Evolutionary conservation across 345 rosid genomes (phyloP).

Genomic region (Eucalyptus tenuipes): DNA sequence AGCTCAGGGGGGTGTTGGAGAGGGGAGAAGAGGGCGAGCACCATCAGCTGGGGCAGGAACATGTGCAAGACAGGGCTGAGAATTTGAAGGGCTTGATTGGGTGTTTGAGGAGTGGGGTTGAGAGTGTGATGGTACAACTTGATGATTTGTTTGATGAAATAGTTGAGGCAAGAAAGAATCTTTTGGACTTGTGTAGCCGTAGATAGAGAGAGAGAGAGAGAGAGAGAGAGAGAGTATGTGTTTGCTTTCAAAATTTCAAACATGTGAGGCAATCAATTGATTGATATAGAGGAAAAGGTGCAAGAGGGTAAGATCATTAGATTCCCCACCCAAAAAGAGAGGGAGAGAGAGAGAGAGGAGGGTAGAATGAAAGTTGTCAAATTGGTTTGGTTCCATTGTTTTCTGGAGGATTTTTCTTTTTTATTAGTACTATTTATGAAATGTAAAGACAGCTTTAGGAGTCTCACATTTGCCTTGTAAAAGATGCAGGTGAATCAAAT

Average conservation of each 20-base stretch:
- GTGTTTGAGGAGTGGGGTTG: slow-evolving; percentile 54
- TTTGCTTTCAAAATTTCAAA: not conserved
- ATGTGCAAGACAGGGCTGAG: slow-evolving; percentile 34
- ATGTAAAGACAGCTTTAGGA: not conserved
- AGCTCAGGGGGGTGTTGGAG: slow-evolving; percentile 46
- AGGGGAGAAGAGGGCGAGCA: slow-evolving; percentile 14
- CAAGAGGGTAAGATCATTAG: not conserved
- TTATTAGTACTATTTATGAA: not conserved
- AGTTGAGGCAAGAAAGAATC: slow-evolving; percentile 76
- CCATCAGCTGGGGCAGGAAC: slow-evolving; percentile 6
- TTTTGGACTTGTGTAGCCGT: slow-evolving; percentile 67
- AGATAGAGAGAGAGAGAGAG: slow-evolving; percentile 21
- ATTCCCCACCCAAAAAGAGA: not conserved
- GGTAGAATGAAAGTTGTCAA: not conserved
- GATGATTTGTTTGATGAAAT: slow-evolving; percentile 93
- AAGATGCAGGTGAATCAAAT: not conserved
- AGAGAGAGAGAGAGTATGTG: not conserved
- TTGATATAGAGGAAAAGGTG: not conserved
- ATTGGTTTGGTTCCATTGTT: not conserved
- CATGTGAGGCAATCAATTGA: not conserved
- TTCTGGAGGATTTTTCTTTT: not conserved
- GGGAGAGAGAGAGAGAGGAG: not conserved
- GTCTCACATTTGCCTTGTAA: not conserved
- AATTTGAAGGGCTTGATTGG: slow-evolving; percentile 47
- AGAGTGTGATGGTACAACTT: slow-evolving; percentile 49